A percentile compares a stretch with the other conserved stretches of the same genome.
Conservation (phyloP, 257 asterid genomes). For the Nyctanthes arbortristis region DNA sequence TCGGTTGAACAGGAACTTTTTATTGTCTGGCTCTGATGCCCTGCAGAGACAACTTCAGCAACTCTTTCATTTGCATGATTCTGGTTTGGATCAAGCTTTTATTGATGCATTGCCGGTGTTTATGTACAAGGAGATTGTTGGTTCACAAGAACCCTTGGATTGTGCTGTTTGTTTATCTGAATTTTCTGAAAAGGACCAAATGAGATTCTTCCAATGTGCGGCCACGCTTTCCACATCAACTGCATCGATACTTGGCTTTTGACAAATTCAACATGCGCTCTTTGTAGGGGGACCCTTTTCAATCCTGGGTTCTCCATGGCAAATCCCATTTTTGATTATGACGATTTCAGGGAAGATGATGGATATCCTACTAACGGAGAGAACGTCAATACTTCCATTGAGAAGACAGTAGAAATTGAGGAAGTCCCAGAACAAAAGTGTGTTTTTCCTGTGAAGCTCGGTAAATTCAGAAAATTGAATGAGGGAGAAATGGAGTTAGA, state of each 20-base stretch:
- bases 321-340: conserved; percentile 33
- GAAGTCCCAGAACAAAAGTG: conserved; percentile 28
- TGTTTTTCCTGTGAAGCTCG: conserved; percentile 48
- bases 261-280: conserved; percentile 52
- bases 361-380: conserved; percentile 21
- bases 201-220: conserved; percentile 50
- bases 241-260: conserved; percentile 61
- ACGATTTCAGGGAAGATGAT: conserved; percentile 37
- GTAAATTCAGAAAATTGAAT: conserved; percentile 54
- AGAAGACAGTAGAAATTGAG: conserved; percentile 34
- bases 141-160: conserved; percentile 48
- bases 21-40: conserved; percentile 35
- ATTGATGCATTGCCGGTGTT: conserved; percentile 56
- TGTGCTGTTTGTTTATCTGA: conserved; percentile 61
- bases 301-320: conserved; percentile 26
- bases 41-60: conserved; percentile 55
- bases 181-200: conserved; percentile 36
- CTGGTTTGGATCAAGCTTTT: conserved; percentile 55
- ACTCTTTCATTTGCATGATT: conserved; percentile 50
- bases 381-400: conserved; percentile 16
- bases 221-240: conserved; percentile 54
- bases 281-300: conserved; percentile 45
- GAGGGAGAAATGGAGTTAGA: conserved; percentile 34
- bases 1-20: conserved; percentile 26
- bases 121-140: conserved; percentile 43